These are phyloP conservation scores for Rhododendron kiyosumense DNA, from an alignment of 148 eudicot genomes.

Conservation along the genomic window DNA sequence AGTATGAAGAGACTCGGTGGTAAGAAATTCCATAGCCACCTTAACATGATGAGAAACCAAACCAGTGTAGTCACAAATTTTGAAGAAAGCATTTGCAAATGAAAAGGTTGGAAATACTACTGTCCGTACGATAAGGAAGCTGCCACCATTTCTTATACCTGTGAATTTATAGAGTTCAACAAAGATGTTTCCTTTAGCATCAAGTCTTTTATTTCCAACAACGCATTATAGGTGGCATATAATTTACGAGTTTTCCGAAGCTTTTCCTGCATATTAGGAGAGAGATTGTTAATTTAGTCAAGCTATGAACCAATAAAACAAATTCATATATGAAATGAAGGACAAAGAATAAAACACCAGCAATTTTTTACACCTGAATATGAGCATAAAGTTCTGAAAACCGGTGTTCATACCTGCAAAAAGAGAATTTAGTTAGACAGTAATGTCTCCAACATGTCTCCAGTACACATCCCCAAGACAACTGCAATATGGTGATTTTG, in stretches of 20 bases:
- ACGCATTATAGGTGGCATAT: conserved; percentile 66
- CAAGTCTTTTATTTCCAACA: conserved; percentile 66
- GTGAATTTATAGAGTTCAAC: conserved; percentile 60
- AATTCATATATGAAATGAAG: not conserved
- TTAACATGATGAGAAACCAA: not conserved
- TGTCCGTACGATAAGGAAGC: not conserved
- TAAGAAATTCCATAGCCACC: not conserved
- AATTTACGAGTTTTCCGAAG: conserved; percentile 53
- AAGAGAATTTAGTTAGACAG: conserved; percentile 9
- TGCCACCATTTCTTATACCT: conserved; percentile 32
- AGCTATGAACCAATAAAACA: not conserved
- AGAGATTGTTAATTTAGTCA: not conserved
- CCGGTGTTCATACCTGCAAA: conserved; percentile 65
- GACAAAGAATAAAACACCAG: not conserved
- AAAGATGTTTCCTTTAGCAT: conserved; percentile 77
- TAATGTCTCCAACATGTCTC: not conserved
- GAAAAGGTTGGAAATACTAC: not conserved
- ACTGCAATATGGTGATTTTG: not conserved
- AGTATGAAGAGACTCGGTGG: not conserved
- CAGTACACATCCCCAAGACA: not conserved
- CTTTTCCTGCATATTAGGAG: conserved; percentile 37
- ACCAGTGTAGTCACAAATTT: not conserved
- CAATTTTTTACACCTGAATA: conserved; percentile 44
- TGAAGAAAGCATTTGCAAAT: not conserved
- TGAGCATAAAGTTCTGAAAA: conserved; percentile 57